Percentiles rank a stretch among this genome's conserved stretches.
phyloP scores from a whole-genome alignment of 2,329 filamentous ascomycete species.

The Trichoderma gracile region DNA sequence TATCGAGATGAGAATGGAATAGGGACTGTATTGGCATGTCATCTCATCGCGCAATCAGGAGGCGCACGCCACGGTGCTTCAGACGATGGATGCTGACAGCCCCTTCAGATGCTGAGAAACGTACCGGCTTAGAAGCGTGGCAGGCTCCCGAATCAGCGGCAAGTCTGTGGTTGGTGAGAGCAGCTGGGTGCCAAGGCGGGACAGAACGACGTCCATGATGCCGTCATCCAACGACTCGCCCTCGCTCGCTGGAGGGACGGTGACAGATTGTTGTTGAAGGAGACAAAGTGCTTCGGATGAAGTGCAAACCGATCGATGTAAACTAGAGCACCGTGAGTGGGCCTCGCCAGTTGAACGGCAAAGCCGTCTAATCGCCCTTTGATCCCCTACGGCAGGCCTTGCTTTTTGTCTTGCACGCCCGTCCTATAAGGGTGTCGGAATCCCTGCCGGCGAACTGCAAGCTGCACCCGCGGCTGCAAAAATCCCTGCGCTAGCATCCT shows the following conservation, averaged over 20 bases:
- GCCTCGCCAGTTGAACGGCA: not conserved
- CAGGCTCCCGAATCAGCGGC: conserved; percentile 25
- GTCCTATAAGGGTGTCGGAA: not conserved
- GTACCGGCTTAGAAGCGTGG: conserved; percentile 29
- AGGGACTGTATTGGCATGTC: not conserved
- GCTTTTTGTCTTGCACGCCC: not conserved
- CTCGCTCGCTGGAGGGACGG: conserved; percentile 22
- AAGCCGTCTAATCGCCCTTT: not conserved
- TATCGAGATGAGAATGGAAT: not conserved
- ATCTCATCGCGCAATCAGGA: not conserved
- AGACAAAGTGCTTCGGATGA: not conserved
- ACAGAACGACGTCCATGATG: conserved; percentile 37
- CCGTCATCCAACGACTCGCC: conserved; percentile 3
- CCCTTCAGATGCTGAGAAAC: conserved; percentile 8
- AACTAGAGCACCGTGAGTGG: not conserved
- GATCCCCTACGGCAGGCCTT: not conserved
- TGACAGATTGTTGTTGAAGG: not conserved
- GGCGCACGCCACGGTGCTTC: conserved; percentile 3
- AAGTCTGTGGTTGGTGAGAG: conserved; percentile 35
- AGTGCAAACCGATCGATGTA: not conserved
- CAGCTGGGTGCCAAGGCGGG: conserved; percentile 36
- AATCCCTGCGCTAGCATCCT: conserved; percentile 19
- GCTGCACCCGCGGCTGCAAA: conserved; percentile 11
- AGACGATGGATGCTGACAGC: not conserved
- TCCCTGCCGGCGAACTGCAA: conserved; percentile 14